Percentiles rank a stretch among this genome's conserved stretches.
Conservation (phyloP, 805 yeast genomes). For the Suhomyces sp. region DNA sequence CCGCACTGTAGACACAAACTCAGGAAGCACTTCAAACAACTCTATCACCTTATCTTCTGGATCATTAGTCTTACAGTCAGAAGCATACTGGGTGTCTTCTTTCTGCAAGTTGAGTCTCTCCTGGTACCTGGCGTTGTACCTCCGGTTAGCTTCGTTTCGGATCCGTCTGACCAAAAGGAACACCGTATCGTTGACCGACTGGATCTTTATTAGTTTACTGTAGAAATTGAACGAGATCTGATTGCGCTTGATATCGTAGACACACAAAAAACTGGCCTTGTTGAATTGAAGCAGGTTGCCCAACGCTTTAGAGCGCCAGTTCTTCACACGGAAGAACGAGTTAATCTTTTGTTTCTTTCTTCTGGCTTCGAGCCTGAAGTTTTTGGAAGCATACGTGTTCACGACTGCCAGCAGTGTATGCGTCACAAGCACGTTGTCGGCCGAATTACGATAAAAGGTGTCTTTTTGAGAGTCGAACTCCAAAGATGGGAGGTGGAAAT, state of each 20-base stretch:
- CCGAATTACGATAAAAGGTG: constrained; percentile 18
- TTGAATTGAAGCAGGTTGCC: constrained; percentile 29
- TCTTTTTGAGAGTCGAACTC: constrained; percentile 13
- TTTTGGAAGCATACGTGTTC: constrained; percentile 26
- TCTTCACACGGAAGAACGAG: constrained; percentile 29
- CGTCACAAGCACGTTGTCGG: constrained; percentile 24
- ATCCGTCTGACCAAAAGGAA: constrained; percentile 34
- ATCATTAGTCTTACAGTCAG: neutral
- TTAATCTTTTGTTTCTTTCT: constrained; percentile 15
- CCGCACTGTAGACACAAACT: constrained; percentile 22
- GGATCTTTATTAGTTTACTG: constrained; percentile 25
- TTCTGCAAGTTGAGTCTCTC: neutral
- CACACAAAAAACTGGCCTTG: constrained; percentile 23
- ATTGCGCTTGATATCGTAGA: constrained; percentile 23
- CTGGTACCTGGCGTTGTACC: constrained; percentile 17
- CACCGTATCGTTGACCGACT: constrained; percentile 36
- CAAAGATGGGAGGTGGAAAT: constrained; percentile 29
- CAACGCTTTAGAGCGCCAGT: constrained; percentile 26
- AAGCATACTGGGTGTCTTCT: neutral
- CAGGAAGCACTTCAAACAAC: constrained; percentile 32
- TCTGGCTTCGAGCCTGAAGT: constrained; percentile 12
- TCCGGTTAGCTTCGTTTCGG: constrained; percentile 25
- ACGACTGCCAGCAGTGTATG: constrained; percentile 21
- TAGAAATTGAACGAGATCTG: constrained; percentile 20
- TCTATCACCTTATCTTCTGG: constrained; percentile 12